These are phyloP conservation scores for Penicillium freii DNA, from an alignment of 2,329 filamentous ascomycete genomes.

Conservation along the genomic window DNA sequence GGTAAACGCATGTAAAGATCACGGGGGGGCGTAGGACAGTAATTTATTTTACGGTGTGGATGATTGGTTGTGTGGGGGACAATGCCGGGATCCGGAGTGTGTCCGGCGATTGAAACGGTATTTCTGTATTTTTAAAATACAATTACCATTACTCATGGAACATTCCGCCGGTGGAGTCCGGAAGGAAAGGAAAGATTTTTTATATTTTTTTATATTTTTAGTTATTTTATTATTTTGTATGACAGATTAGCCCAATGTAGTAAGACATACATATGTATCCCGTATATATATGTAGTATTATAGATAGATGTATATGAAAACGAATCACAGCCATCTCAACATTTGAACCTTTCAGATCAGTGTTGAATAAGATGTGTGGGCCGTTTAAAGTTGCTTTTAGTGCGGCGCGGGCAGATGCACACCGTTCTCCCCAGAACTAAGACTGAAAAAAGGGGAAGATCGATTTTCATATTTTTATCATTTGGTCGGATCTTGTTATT, in stretches of 20 bases:
- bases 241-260: neutral
- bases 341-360: neutral
- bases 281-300: neutral
- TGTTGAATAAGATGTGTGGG: slow-evolving; percentile 10
- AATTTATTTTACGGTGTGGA: slow-evolving; percentile 2
- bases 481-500: neutral
- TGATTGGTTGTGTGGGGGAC: slow-evolving; percentile 15
- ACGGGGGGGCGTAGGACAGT: neutral
- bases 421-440: slow-evolving; percentile 13
- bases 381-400: slow-evolving; percentile 26
- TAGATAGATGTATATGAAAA: neutral
- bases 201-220: neutral
- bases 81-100: slow-evolving; percentile 15
- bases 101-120: neutral
- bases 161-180: slow-evolving; percentile 26
- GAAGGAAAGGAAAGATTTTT: neutral
- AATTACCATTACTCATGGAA: slow-evolving; percentile 20
- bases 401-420: slow-evolving; percentile 23
- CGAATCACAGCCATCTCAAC: neutral
- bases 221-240: neutral
- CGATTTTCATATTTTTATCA: neutral
- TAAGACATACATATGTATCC: neutral
- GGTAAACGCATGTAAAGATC: slow-evolving; percentile 11
- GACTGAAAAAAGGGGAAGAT: neutral
- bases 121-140: neutral